These are phyloP conservation scores for Mallotus repandus DNA, from an alignment of 441 rosid genomes.

Conservation along the genomic window DNA sequence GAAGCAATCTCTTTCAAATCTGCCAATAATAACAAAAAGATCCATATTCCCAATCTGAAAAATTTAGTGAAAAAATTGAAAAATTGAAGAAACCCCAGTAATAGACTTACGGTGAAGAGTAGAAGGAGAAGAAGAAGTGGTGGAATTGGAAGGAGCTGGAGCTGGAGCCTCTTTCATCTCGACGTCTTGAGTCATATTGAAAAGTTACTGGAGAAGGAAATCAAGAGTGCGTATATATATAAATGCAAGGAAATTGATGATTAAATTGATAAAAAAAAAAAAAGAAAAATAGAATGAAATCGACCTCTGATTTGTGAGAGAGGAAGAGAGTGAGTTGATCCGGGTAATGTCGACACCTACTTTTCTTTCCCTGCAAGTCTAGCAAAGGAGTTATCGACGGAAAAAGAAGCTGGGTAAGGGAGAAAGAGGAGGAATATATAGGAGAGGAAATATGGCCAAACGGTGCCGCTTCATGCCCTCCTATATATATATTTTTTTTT, in stretches of 20 bases:
- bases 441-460: not conserved
- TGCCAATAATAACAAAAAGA: constrained; percentile 19
- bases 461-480: not conserved
- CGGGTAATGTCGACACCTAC: not conserved
- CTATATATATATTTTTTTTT: too few species aligned
- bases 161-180: constrained; percentile 53
- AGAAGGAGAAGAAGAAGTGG: constrained; percentile 37
- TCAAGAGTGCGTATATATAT: too few species aligned
- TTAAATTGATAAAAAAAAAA: not conserved
- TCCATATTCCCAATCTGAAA: not conserved
- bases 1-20: constrained; percentile 77
- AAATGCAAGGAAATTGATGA: too few species aligned
- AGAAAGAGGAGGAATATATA: too few species aligned
- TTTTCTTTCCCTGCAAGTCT: constrained; percentile 26
- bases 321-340: not conserved
- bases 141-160: constrained; percentile 37
- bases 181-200: constrained; percentile 50
- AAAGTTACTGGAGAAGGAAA: not conserved
- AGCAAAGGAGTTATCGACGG: not conserved
- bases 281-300: not conserved
- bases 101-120: constrained; percentile 43
- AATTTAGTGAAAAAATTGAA: not conserved
- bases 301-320: not conserved
- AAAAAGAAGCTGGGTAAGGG: not conserved
- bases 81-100: not conserved